Base-by-base conservation (phyloP, 176 grass and related monocot species). In the Saccharum spontaneum region DNA sequence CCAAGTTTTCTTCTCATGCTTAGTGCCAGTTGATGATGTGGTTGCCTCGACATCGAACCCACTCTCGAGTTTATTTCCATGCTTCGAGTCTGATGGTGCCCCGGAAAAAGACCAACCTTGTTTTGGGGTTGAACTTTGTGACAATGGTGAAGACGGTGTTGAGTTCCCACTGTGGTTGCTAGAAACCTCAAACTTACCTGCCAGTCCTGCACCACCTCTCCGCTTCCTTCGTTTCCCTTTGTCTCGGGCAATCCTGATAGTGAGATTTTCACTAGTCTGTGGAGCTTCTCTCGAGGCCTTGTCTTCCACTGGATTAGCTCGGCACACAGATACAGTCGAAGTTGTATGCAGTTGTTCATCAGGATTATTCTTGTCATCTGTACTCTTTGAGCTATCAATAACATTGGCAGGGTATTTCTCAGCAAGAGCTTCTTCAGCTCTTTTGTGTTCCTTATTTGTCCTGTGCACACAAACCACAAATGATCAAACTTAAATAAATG, bases 161-260 rank as follows among this genome's bases (percentile, higher is more conserved):
- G 97, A 99, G 84, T 94, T 99, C 75, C 90, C 87, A 34, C 97
- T 96, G 78, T 96, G 93, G 87, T 93, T 99, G 70, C 97, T 99
- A 57, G 97, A 99, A 87, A 86, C 97, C 88, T 99, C 97, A 80
- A 94, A 83, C 74, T 96, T 99, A 26, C 86, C 60, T 67, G 88
- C 87, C 37, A 90, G 86, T 84, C 89, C 92, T 18, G 77, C 63
- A 75, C 76, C 83, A 36, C 76, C 70, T 80, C 79, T 87, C 50
- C 81, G 73, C 78, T 90, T 96, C 67, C 87, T 94, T 73, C 88
- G 69, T 66, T 79, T 90, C 33, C 91, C 86, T 91, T 91, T 95
- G 11, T 94, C 91, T 91, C 86, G 83, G 59, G 83, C 41, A 71
- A 99, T 87, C 73, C 38, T 96, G 18, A 99, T 91, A 16, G 93